A percentile compares a stretch with the other conserved stretches of the same genome.
phyloP scores from a whole-genome alignment of 768 basidiomycete species.

The Crepidotus variabilis region DNA sequence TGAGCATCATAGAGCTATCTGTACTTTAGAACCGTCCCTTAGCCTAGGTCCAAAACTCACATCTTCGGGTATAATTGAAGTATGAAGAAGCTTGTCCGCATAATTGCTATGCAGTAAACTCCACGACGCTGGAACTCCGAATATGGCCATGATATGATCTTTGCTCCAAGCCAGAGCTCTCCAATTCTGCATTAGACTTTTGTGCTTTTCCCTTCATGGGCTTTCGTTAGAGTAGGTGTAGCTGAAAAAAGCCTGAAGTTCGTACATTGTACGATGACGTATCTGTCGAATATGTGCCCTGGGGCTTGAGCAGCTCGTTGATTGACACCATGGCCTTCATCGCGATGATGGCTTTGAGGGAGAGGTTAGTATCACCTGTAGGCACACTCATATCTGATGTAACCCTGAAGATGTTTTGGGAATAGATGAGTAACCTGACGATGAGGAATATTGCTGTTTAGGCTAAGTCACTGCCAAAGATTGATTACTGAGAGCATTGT shows the following conservation, averaged over 20 bases:
- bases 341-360: slow-evolving; percentile 53
- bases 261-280: slow-evolving; percentile 23
- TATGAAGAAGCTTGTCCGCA: slow-evolving; percentile 42
- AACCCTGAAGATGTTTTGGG: slow-evolving; percentile 2
- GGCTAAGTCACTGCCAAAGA: slow-evolving; percentile 21
- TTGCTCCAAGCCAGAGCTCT: slow-evolving; percentile 15
- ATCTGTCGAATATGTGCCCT: slow-evolving; percentile 4
- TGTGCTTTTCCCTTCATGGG: slow-evolving; percentile 10
- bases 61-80: slow-evolving; percentile 19
- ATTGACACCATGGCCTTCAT: slow-evolving; percentile 55
- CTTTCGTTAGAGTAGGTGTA: not conserved
- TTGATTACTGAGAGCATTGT: slow-evolving; percentile 32
- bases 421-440: slow-evolving; percentile 2
- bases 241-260: not conserved
- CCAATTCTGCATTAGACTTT: slow-evolving; percentile 9
- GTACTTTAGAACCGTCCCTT: not conserved
- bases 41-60: not conserved
- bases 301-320: slow-evolving; percentile 21
- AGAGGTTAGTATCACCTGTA: not conserved
- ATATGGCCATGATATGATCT: slow-evolving; percentile 8
- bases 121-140: slow-evolving; percentile 24
- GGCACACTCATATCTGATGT: not conserved
- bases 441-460: too few relatives aligned
- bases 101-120: slow-evolving; percentile 33
- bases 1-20: not conserved